These are phyloP conservation scores for Lipomyces chichibuensis DNA, from an alignment of 805 yeast species.

Conservation along the genomic window DNA sequence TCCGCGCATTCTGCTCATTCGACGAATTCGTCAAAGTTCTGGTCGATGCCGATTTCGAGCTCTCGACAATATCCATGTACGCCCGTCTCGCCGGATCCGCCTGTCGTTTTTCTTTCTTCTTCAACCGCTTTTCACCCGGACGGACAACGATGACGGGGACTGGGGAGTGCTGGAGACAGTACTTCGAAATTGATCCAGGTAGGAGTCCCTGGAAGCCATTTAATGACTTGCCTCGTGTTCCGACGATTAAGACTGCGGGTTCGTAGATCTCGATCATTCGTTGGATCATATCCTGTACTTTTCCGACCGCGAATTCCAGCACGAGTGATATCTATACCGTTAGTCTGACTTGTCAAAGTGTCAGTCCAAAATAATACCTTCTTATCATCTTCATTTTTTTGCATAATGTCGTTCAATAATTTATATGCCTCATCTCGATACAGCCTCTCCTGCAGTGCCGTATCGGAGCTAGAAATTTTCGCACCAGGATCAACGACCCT, in stretches of 20 bases:
- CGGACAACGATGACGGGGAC: conserved; percentile 54
- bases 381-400: conserved; percentile 45
- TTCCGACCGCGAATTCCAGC: conserved; percentile 52
- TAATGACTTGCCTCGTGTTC: conserved; percentile 49
- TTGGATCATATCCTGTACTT: conserved; percentile 48
- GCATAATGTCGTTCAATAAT: conserved; percentile 43
- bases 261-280: conserved; percentile 52
- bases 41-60: conserved; percentile 26
- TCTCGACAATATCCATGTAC: conserved; percentile 39
- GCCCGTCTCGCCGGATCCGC: conserved; percentile 42
- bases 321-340: conserved; percentile 45
- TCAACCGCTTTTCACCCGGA: conserved; percentile 46
- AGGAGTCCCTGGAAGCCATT: conserved; percentile 50
- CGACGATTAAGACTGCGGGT: conserved; percentile 52
- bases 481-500: conserved; percentile 49
- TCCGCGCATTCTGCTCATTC: neutral
- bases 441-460: conserved; percentile 29
- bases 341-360: no score
- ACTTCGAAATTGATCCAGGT: conserved; percentile 54
- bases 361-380: conserved; percentile 31
- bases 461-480: conserved; percentile 33
- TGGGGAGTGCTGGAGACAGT: conserved; percentile 52
- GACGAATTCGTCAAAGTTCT: conserved; percentile 15
- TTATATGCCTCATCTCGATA: conserved; percentile 47
- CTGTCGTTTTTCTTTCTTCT: conserved; percentile 42